Base-by-base conservation (phyloP, 2,329 filamentous ascomycete species). In the Ilyonectria sp. region DNA sequence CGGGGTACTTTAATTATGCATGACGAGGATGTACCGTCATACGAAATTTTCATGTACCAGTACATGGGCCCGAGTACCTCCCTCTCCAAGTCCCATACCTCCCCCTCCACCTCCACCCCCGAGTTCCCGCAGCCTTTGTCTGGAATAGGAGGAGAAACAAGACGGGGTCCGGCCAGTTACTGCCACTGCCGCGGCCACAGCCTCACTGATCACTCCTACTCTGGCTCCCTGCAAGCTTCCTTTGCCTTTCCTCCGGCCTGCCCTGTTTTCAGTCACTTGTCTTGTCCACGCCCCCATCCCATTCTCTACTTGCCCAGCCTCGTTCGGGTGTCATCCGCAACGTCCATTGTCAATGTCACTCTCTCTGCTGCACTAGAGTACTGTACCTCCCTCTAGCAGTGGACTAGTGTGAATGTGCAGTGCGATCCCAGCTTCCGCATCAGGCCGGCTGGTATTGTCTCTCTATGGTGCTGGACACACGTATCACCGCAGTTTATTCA, bases 1-100 rank as follows among this genome's bases (percentile, higher is more conserved):
- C 74, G 77, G 75, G 75, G 75, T 79, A 81, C 79, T 76, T 81
- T 63, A 59, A 69, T 71, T 65, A 73, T 69, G 74, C 77, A 80
- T 81, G 76, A 79, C 76, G 71, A 70, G 15, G 57, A 74, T 74
- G 79, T 81, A 81, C 74, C 74, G 73, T 79, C 76, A 79, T 78
- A 77, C 76, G 71, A 76, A 73, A 73, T 77, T 79, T 74, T 53
- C 63, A 75, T 62, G 75, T 80, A 79, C 72, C 62, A 71, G 72
- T 81, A 80, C 78, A 65, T 74, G 37, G 47, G 21, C 15, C 23
- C 53, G 69, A 43, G 78, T 79, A 80, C 77, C 76, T 6, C 60
- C 46, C 59, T 64, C 69, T 26, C 56, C 33, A 40, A 60, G 67
- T 67, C 64, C 46, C 65, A 60, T 66, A 56, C 63, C 61, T 67